phyloP scores from a whole-genome alignment of 768 basidiomycete species.

The Pulveroboletus ravenelii region DNA sequence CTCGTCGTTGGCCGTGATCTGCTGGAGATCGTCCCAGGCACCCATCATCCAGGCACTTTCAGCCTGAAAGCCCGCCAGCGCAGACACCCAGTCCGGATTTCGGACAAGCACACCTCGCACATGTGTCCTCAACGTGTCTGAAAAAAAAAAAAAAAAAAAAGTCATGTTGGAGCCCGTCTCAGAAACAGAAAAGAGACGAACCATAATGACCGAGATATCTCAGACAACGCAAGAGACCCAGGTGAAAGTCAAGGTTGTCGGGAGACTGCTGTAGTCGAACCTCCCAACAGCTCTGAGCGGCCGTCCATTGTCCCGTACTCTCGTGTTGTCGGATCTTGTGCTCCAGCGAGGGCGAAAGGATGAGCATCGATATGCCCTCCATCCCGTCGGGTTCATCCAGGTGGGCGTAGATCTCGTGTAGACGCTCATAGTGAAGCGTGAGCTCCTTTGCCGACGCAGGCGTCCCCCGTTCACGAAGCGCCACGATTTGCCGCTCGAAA shows the following conservation, averaged over 20 bases:
- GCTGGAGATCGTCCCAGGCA: constrained; percentile 81
- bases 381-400: constrained; percentile 98
- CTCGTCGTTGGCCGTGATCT: constrained; percentile 48
- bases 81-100: constrained; percentile 76
- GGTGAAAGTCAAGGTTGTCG: constrained; percentile 81
- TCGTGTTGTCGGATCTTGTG: constrained; percentile 98
- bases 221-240: constrained; percentile 86
- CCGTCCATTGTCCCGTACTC: constrained; percentile 94
- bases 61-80: constrained; percentile 77
- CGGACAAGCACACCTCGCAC: constrained; percentile 85
- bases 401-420: constrained; percentile 95
- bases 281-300: constrained; percentile 99
- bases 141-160: too few relatives aligned
- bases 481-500: constrained; percentile 79
- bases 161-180: too few relatives aligned
- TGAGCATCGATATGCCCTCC: constrained; percentile 91
- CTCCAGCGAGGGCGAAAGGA: constrained; percentile 85
- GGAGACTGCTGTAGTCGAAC: constrained; percentile 87
- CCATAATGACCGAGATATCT: constrained; percentile 97
- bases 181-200: constrained; percentile 34
- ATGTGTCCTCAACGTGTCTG: constrained; percentile 93
- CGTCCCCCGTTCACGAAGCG: constrained; percentile 39
- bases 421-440: constrained; percentile 63
- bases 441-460: constrained; percentile 43
- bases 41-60: constrained; percentile 97